These are phyloP conservation scores for Raffaelea albimanens DNA, from an alignment of 2,329 filamentous ascomycete species.

Conservation along the genomic window DNA sequence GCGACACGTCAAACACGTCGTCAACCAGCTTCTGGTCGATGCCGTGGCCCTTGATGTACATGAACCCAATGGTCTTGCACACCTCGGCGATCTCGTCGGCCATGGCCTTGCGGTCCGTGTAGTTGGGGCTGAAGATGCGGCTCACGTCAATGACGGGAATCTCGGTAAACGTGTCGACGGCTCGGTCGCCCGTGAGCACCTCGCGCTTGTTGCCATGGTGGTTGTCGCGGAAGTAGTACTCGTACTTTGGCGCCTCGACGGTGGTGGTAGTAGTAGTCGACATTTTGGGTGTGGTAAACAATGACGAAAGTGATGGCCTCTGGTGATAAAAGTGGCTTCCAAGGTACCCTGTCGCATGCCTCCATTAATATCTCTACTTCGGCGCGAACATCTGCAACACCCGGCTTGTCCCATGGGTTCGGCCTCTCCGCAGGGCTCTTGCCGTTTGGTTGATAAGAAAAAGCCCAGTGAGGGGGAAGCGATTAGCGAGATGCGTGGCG, in stretches of 20 bases:
- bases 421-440: too few relatives aligned
- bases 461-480: too few relatives aligned
- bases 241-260: constrained; percentile 5
- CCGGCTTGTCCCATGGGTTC: too few relatives aligned
- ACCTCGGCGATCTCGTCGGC: constrained; percentile 6
- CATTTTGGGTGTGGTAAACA: neutral
- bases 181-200: constrained; percentile 2
- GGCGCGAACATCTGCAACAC: too few relatives aligned
- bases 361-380: too few relatives aligned
- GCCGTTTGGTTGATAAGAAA: too few relatives aligned
- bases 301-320: too few relatives aligned
- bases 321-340: too few relatives aligned
- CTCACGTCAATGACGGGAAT: constrained; percentile 7
- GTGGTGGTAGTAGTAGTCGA: neutral
- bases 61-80: constrained; percentile 20
- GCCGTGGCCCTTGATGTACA: constrained; percentile 23
- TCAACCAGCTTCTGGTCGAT: constrained; percentile 16
- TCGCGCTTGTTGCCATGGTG: constrained; percentile 9
- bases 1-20: constrained; percentile 21
- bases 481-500: too few relatives aligned
- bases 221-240: constrained; percentile 9
- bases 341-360: too few relatives aligned
- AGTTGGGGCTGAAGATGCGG: constrained; percentile 5
- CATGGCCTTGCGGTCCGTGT: constrained; percentile 1
- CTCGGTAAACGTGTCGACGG: constrained; percentile 5